Base-by-base conservation (phyloP, 2,329 filamentous ascomycete genomes). In the Trichoderma breve region DNA sequence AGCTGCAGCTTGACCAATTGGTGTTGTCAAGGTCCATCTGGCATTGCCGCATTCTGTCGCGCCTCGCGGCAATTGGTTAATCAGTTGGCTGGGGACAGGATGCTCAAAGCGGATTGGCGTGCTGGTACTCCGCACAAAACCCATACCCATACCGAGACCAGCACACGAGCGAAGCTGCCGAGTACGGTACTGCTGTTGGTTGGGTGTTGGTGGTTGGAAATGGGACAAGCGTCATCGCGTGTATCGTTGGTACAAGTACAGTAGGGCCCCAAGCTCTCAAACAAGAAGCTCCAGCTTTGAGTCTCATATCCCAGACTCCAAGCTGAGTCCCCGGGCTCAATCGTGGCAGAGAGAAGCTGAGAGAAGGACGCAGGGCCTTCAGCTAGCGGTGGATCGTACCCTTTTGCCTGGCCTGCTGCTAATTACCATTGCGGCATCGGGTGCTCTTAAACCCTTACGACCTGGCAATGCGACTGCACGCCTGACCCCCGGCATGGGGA, bases 401-500 rank as follows among this genome's bases (percentile, higher is more conserved):
- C n/a, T n/a, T 55, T 65, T n/a, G 62, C 9, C 39, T 53, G 62
- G 43, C 30, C 57, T 53, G 57, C 57, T 60, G 57, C 57, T 60
- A 60, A 60, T 21, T 32, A 60, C 57, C 28, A 32, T 60, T 64
- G 28, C 39, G 64, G 47, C 21, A 55, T 67, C 34, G 64, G 64
- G 51, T 39, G 21, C 34, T 67, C 43, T 43, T 32, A 34, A 60
- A 32, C 57, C 57, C 57, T 21, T 60, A 60, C 57, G 18, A 34
- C 55, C 28, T 53, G 47, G 6, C 11, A 34, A 65, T 65, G 62
- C 62, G 14, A 55, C 51, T 58, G 26, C 36, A 51, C 36, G 47
- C 39, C 36, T 61, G 55, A 70, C 67, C 67, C 66, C 67, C 28
- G 67, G 55, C 67, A 34, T 70, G 67, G 57, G 34, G 67, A 51